phyloP scores from a whole-genome alignment of 352 stramenopile species.

The Phytophthora megakarya region DNA sequence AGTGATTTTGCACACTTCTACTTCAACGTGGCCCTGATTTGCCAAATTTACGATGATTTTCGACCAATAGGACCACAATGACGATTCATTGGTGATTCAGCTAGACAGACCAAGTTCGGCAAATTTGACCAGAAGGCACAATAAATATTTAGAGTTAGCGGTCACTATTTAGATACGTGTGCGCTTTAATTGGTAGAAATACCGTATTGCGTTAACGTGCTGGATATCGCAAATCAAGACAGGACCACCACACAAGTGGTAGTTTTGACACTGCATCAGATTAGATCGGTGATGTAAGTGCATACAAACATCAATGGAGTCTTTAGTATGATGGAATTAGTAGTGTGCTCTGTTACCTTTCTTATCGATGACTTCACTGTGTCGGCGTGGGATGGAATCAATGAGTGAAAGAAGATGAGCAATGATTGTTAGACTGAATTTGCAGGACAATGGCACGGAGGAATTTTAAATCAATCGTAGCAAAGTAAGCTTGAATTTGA shows the following conservation, averaged over 20 bases:
- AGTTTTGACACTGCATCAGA: background rate
- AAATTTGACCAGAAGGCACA: no score
- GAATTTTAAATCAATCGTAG: constrained; percentile 2
- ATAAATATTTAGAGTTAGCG: no score
- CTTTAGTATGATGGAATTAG: background rate
- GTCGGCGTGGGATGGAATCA: background rate
- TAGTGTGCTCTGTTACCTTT: background rate
- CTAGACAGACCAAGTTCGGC: no score
- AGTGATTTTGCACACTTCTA: no score
- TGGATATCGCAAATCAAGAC: background rate
- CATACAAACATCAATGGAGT: background rate
- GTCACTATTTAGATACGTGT: background rate
- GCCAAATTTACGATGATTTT: no score
- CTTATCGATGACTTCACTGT: background rate
- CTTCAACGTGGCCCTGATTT: no score
- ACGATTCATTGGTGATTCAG: no score
- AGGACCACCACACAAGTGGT: background rate
- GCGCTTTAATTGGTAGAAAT: background rate
- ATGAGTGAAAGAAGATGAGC: background rate
- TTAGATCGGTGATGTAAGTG: background rate
- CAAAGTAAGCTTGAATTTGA: background rate
- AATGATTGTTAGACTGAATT: constrained; percentile 14
- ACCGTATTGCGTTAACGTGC: background rate
- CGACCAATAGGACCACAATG: no score
- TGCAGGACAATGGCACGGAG: constrained; percentile 3